Evolutionary conservation across 139 green algal genomes (phyloP).

Genomic region (Chlorella sp.): DNA sequence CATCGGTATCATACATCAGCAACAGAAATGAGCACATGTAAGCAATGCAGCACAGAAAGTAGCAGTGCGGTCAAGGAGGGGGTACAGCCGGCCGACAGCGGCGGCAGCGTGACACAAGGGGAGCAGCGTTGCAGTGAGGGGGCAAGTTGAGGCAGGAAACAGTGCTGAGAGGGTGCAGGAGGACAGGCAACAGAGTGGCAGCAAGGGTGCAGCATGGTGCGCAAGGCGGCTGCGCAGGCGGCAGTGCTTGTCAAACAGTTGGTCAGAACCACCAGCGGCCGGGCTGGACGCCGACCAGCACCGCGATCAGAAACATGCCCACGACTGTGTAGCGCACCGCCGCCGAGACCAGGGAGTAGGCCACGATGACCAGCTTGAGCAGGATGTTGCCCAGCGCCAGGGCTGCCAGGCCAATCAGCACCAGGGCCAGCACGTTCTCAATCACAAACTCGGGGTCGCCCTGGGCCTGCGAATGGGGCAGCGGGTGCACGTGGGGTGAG

Average conservation of each 20-base stretch:
- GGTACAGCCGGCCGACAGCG: no score
- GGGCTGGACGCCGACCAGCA: background rate
- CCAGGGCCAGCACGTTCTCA: conserved; percentile 29
- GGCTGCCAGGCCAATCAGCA: background rate
- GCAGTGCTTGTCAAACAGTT: no score
- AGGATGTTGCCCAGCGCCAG: background rate
- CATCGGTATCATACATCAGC: background rate
- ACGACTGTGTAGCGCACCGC: conserved; percentile 22
- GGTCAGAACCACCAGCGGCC: conserved; percentile 30
- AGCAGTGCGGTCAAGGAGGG: background rate
- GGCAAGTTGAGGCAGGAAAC: no score
- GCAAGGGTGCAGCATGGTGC: no score
- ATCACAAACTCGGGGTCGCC: conserved; percentile 21
- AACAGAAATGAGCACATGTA: background rate
- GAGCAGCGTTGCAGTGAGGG: no score
- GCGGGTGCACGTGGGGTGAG: no score
- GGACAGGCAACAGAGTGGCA: background rate
- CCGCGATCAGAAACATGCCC: background rate
- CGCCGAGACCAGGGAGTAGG: conserved; percentile 11
- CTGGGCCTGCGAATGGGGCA: background rate
- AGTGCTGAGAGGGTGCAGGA: no score
- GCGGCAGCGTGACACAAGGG: no score
- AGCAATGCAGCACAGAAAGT: background rate
- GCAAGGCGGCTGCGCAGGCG: no score
- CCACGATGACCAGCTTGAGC: conserved; percentile 15